These are phyloP conservation scores for Angomonas desouzai DNA, from an alignment of 208 protist species.

Conservation along the genomic window DNA sequence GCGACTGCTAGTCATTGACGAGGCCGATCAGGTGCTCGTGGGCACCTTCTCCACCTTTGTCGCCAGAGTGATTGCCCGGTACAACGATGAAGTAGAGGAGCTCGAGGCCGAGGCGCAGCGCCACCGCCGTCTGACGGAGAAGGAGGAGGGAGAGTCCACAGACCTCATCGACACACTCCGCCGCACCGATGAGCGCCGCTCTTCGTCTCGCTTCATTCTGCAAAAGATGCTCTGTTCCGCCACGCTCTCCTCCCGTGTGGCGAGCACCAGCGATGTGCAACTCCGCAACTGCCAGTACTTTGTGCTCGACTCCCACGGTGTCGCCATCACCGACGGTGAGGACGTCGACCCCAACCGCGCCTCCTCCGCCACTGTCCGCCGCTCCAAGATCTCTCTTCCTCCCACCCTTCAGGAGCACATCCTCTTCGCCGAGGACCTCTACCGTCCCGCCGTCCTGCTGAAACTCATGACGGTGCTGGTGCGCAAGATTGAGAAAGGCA, in stretches of 20 bases:
- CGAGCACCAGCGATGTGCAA: conserved; percentile 75
- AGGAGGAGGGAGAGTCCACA: background rate
- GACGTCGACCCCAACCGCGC: conserved; percentile 3
- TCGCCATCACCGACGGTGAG: conserved; percentile 31
- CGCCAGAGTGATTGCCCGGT: conserved; percentile 71
- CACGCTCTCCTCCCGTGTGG: conserved; percentile 81
- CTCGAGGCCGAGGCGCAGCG: conserved; percentile 2
- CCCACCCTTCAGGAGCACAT: conserved; percentile 81
- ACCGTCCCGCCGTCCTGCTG: conserved; percentile 80
- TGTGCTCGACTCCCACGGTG: conserved; percentile 68
- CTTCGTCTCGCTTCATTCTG: conserved; percentile 16
- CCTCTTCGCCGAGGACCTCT: conserved; percentile 74
- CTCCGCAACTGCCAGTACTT: conserved; percentile 85
- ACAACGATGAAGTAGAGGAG: conserved; percentile 44
- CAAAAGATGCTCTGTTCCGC: conserved; percentile 90
- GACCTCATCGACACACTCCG: background rate
- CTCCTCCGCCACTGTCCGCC: conserved; percentile 4
- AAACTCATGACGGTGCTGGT: conserved; percentile 66
- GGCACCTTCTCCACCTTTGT: conserved; percentile 78
- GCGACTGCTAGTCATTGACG: conserved; percentile 83
- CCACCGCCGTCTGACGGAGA: conserved; percentile 14
- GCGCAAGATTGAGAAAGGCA: background rate
- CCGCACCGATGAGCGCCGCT: background rate
- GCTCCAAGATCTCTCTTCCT: conserved; percentile 50
- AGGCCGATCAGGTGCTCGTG: conserved; percentile 84